Percentiles rank a stretch among this genome's conserved stretches.
phyloP scores from a whole-genome alignment of 2,329 filamentous ascomycete genomes.

The Paramyrothecium roridum region DNA sequence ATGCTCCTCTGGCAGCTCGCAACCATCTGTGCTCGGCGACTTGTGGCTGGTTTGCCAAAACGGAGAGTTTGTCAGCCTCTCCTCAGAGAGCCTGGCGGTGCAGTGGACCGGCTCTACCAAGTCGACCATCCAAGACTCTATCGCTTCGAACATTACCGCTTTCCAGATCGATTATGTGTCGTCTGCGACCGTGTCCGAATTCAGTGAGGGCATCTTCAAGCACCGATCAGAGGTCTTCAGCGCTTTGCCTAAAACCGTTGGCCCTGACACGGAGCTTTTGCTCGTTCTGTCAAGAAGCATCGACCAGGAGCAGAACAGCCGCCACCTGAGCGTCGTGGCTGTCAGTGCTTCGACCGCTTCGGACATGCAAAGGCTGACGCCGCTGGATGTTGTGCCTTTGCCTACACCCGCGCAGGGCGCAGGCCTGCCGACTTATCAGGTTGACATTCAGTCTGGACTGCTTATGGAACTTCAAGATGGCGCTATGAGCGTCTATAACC shows the following conservation, averaged over 20 bases:
- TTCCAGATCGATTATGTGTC: conserved; percentile 49
- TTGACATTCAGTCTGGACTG: conserved; percentile 62
- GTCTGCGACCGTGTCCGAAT: conserved; percentile 42
- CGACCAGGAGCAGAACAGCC: conserved; percentile 21
- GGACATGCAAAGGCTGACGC: conserved; percentile 31
- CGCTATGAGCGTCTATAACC: conserved; percentile 58
- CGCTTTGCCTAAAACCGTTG: conserved; percentile 45
- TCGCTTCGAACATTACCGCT: conserved; percentile 24
- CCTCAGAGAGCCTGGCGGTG: conserved; percentile 44
- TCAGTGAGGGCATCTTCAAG: conserved; percentile 53
- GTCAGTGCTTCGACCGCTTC: conserved; percentile 17
- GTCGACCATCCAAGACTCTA: conserved; percentile 29
- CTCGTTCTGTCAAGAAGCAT: conserved; percentile 44
- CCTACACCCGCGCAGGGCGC: conserved; percentile 14
- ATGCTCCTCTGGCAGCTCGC: conserved; percentile 21
- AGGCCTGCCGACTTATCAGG: conserved; percentile 37
- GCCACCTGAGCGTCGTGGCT: conserved; percentile 30
- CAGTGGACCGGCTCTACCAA: conserved; percentile 32
- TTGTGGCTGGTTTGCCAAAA: conserved; percentile 57
- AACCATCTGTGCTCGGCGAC: conserved; percentile 22
- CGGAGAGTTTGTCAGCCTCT: conserved; percentile 59
- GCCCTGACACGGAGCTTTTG: conserved; percentile 48
- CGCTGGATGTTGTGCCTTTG: conserved; percentile 36
- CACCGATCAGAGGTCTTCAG: conserved; percentile 50
- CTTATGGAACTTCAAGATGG: conserved; percentile 57